These are phyloP conservation scores for Teratosphaeria destructans DNA, from an alignment of 2,329 filamentous ascomycete species.

Conservation along the genomic window DNA sequence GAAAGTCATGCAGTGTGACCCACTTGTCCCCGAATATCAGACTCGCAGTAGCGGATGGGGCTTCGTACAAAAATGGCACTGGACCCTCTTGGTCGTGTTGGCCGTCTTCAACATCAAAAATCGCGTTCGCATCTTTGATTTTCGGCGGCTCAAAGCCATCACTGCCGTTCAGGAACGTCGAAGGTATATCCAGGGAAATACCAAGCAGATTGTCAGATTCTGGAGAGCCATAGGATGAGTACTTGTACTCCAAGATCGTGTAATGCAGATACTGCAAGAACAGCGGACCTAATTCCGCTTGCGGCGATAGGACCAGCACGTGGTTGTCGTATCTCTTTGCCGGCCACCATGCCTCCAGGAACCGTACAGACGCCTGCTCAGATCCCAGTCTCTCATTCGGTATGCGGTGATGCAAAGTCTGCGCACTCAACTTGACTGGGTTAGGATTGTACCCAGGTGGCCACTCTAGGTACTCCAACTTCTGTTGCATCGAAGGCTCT, in stretches of 20 bases:
- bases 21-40: slow-evolving; percentile 80
- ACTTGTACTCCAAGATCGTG: slow-evolving; percentile 62
- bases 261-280: slow-evolving; percentile 86
- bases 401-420: slow-evolving; percentile 69
- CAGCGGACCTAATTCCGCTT: slow-evolving; percentile 66
- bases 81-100: slow-evolving; percentile 23
- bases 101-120: slow-evolving; percentile 7
- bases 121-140: slow-evolving; percentile 26
- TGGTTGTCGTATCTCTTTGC: slow-evolving; percentile 53
- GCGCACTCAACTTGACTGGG: slow-evolving; percentile 30
- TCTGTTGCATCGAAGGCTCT: slow-evolving; percentile 54
- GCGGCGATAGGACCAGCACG: slow-evolving; percentile 73
- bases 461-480: slow-evolving; percentile 57
- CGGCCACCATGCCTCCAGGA: slow-evolving; percentile 85
- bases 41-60: slow-evolving; percentile 69
- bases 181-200: slow-evolving; percentile 68
- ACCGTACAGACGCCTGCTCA: slow-evolving; percentile 62
- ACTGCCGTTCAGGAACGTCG: slow-evolving; percentile 51
- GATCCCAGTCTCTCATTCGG: slow-evolving; percentile 48
- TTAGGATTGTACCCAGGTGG: slow-evolving; percentile 45
- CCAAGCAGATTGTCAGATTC: slow-evolving; percentile 55
- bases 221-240: slow-evolving; percentile 46
- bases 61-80: slow-evolving; percentile 71
- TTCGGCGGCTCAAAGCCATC: slow-evolving; percentile 42
- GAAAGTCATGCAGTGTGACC: slow-evolving; percentile 73